A percentile compares a stretch with the other conserved stretches of the same genome.
These are phyloP conservation scores for Aspergillus heteromorphus DNA, from an alignment of 495 filamentous ascomycete species.

Conservation along the genomic window DNA sequence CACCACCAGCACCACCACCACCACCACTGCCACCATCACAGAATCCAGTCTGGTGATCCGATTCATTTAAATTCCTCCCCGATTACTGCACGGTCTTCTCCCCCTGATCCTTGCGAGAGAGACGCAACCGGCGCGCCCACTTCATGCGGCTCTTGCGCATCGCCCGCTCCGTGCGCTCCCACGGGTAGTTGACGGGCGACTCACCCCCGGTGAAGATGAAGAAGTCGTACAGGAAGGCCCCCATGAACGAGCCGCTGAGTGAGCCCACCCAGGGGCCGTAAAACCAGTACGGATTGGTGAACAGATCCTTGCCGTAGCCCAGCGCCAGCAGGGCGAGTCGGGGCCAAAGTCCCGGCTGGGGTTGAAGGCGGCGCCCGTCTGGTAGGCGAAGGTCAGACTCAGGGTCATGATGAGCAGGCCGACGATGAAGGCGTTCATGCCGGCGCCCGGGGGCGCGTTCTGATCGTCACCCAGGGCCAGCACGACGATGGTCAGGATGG, in stretches of 20 bases:
- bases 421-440: constrained; percentile 46
- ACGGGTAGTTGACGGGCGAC: constrained; percentile 47
- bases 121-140: constrained; percentile 26
- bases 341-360: constrained; percentile 48
- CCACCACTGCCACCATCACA: too few species aligned
- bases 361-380: constrained; percentile 45
- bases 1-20: too few species aligned
- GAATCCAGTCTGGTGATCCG: too few species aligned
- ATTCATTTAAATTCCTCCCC: too few species aligned
- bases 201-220: constrained; percentile 50
- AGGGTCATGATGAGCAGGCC: constrained; percentile 41
- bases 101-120: constrained; percentile 6
- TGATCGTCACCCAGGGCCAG: constrained; percentile 51
- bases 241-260: constrained; percentile 38
- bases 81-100: not conserved
- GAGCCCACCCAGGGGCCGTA: constrained; percentile 47
- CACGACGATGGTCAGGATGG: constrained; percentile 40
- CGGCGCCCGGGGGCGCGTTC: constrained; percentile 50
- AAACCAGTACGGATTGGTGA: constrained; percentile 45
- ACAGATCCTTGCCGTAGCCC: constrained; percentile 39
- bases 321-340: constrained; percentile 36
- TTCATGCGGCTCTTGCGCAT: constrained; percentile 30
- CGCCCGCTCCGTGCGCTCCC: constrained; percentile 32
- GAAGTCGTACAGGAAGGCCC: constrained; percentile 47
- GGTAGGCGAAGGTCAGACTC: constrained; percentile 41